Conservation (phyloP, 176 grass and related monocot species). For the Poa annua region DNA sequence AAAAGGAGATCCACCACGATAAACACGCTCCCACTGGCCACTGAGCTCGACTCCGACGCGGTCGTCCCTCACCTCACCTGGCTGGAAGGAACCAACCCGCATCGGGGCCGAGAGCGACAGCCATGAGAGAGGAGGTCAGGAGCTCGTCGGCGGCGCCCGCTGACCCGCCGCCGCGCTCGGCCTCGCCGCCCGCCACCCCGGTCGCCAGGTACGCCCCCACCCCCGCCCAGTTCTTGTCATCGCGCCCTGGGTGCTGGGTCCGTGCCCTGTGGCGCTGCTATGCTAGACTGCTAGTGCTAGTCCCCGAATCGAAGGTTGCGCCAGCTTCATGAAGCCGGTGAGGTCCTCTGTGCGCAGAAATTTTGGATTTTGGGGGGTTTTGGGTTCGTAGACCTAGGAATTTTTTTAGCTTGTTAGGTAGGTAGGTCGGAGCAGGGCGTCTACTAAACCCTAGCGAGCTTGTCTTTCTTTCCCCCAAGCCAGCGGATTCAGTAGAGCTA, state of each 20-base stretch:
- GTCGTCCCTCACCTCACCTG: not conserved
- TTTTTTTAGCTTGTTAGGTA: constrained; percentile 17
- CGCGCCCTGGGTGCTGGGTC: not conserved
- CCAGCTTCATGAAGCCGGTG: not conserved
- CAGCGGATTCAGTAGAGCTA: not conserved
- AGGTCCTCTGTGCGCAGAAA: not conserved
- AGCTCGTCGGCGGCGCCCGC: constrained; percentile 80
- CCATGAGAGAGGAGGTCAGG: constrained; percentile 89
- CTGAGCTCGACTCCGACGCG: constrained; percentile 3
- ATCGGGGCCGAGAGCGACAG: constrained; percentile 19
- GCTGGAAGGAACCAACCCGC: not conserved
- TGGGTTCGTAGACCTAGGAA: not conserved
- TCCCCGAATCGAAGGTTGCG: constrained; percentile 22
- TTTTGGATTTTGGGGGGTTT: not conserved
- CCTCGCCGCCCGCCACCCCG: constrained; percentile 73
- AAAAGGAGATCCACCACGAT: not conserved
- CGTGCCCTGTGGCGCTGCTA: not conserved
- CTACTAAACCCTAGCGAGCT: constrained; percentile 9
- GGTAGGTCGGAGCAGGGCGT: not conserved
- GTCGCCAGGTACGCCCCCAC: constrained; percentile 64
- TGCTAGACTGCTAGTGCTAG: not conserved
- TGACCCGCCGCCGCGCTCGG: constrained; percentile 69
- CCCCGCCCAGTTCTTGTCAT: not conserved
- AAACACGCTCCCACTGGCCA: not conserved
- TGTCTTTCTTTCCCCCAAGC: not conserved